Base-by-base conservation (phyloP, 2,329 filamentous ascomycete genomes). In the Paraconiothyrium brasiliense region DNA sequence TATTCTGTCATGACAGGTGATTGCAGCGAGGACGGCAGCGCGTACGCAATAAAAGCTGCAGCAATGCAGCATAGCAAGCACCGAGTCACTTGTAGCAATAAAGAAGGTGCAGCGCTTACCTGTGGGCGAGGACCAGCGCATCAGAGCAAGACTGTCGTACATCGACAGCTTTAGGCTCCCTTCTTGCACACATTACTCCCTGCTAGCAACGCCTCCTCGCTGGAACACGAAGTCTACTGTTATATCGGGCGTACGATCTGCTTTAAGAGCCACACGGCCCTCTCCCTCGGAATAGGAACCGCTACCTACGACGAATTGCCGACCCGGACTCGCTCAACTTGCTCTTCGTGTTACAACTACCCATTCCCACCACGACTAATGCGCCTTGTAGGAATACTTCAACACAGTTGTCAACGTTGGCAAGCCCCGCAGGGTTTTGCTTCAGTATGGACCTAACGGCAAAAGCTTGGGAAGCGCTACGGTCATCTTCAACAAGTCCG, bases 361-460 rank as follows among this genome's bases (percentile, higher is more conserved):
- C 78, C 54, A 55, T 63, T 71, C 62, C 63, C 55, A 74, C 70
- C 71, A 72, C 82, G 75, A 92, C 91, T 93, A 88, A 93, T 89
- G 81, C 83, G 79, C 75, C 76, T 81, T 84, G 84, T 93, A 99
- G 95, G 95, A 99, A 84, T 99, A 98, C 82, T 98, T 99, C 81
- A 83, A 86, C 76, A 90, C 92, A 77, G 91, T 92, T 73, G 89
- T 97, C 80, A 93, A 93, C 70, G 90, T 97, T 79, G 94, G 94
- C 71, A 88, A 91, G 67, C 92, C 98, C 82, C 97, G 96, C 87
- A 91, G 87, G 81, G 92, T 96, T 67, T 90, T 95, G 71, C 85
- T 99, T 73, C 93, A 92, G 55, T 99, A 99, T 82, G 95, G 94
- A 74, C 92, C 94, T 67, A 93, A 92, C 77, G 94, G 94, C 67